Percentiles rank a stretch among this genome's conserved stretches.
Evolutionary conservation across 805 yeast species (phyloP).

Genomic region (Wickerhamomyces bovis): DNA sequence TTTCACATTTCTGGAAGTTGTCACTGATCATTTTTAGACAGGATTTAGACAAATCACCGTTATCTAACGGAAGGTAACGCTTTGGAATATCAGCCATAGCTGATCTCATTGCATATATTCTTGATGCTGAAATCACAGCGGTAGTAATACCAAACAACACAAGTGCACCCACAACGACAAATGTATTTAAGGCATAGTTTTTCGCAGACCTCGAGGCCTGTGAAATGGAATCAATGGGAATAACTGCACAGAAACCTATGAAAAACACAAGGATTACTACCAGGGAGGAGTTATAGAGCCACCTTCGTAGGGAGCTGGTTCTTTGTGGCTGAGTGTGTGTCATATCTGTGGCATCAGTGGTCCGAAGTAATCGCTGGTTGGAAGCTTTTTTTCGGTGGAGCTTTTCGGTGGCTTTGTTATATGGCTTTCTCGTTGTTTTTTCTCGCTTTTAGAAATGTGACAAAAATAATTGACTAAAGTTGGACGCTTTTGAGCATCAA

Average conservation of each 20-base stretch:
- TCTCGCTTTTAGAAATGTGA: too few relatives aligned
- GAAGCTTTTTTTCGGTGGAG: background rate
- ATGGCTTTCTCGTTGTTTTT: background rate
- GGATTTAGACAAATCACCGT: conserved; percentile 50
- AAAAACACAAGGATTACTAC: conserved; percentile 34
- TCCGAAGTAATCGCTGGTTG: background rate
- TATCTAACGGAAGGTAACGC: conserved; percentile 61
- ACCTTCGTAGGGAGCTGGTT: conserved; percentile 18
- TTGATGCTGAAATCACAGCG: conserved; percentile 45
- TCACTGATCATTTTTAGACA: conserved; percentile 34
- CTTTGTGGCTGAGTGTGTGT: conserved; percentile 7
- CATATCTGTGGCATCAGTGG: background rate
- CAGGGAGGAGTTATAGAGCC: conserved; percentile 42
- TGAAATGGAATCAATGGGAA: conserved; percentile 75
- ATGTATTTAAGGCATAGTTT: conserved; percentile 69
- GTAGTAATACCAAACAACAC: conserved; percentile 51
- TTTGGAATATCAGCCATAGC: conserved; percentile 74
- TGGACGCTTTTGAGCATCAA: background rate
- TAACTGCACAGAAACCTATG: conserved; percentile 57
- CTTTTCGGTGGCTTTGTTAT: background rate
- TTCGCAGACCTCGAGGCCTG: conserved; percentile 50
- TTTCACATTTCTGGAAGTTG: conserved; percentile 38
- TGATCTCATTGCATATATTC: conserved; percentile 53
- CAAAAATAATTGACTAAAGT: too few relatives aligned
- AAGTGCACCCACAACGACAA: conserved; percentile 71